Conservation (phyloP, 2,329 filamentous ascomycete species). For the Davidsoniella eucalypti region DNA sequence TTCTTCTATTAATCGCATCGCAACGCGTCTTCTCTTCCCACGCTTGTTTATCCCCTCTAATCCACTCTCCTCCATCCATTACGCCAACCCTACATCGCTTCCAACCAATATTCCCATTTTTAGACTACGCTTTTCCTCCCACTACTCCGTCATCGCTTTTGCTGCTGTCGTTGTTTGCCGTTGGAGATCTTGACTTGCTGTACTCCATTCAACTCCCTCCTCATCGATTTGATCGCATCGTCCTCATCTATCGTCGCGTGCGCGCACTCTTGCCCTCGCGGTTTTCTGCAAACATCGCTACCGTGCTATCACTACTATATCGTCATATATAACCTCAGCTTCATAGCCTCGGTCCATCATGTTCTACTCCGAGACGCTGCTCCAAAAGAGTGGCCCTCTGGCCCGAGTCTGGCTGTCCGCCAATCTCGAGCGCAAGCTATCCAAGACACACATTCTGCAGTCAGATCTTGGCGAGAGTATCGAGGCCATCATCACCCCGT, state of each 20-base stretch:
- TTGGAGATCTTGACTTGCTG: background rate
- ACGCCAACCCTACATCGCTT: background rate
- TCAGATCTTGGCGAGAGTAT: constrained; percentile 92
- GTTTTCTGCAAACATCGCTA: background rate
- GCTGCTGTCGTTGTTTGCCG: background rate
- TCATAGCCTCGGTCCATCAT: constrained; percentile 34
- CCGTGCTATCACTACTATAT: background rate
- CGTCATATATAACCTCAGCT: background rate
- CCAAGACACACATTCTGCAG: constrained; percentile 88
- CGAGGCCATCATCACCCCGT: constrained; percentile 81
- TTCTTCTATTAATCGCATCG: background rate
- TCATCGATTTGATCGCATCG: background rate
- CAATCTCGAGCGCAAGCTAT: constrained; percentile 95
- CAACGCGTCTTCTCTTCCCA: constrained; percentile 5
- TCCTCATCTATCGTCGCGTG: too few relatives aligned
- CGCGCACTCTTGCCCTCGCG: background rate
- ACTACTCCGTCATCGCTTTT: background rate
- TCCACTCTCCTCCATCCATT: background rate
- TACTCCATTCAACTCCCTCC: background rate
- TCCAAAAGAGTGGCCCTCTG: constrained; percentile 92
- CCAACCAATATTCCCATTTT: background rate
- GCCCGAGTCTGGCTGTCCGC: constrained; percentile 96
- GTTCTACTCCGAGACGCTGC: constrained; percentile 94
- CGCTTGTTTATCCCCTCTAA: background rate
- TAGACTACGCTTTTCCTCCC: background rate